Conservation (phyloP, 2,329 filamentous ascomycete genomes). For the Sporothrix pallida region DNA sequence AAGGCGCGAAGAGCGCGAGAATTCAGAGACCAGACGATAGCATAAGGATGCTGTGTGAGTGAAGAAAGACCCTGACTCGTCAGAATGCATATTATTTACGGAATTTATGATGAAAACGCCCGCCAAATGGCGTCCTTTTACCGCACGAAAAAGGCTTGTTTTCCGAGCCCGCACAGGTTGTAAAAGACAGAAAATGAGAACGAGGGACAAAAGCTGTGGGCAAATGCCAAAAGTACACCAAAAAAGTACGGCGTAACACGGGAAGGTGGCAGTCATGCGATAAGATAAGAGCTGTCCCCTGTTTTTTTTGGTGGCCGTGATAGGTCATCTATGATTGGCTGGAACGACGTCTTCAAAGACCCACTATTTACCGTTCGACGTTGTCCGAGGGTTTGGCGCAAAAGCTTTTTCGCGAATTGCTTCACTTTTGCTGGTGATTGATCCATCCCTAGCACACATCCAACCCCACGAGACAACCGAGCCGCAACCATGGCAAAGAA, state of each 20-base stretch:
- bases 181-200: too few species aligned
- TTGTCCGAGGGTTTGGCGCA: slow-evolving; percentile 22
- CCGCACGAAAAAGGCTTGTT: not conserved
- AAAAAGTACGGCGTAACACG: not conserved
- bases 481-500: slow-evolving; percentile 48
- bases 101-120: too few species aligned
- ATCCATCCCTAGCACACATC: slow-evolving; percentile 2
- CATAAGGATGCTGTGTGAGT: not conserved
- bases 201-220: not conserved
- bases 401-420: slow-evolving; percentile 34
- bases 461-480: slow-evolving; percentile 19
- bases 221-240: not conserved
- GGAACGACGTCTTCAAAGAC: not conserved
- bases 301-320: not conserved
- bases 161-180: not conserved
- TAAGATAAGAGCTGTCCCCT: slow-evolving; percentile 32
- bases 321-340: slow-evolving; percentile 18
- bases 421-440: slow-evolving; percentile 27
- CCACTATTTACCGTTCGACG: slow-evolving; percentile 22
- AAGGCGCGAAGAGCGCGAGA: not conserved
- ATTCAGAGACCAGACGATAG: not conserved
- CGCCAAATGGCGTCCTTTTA: not conserved
- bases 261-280: not conserved
- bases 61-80: not conserved
- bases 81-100: not conserved